A percentile compares a stretch with the other conserved stretches of the same genome.
Conservation (phyloP, 2,329 filamentous ascomycete genomes). For the Coniochaeta prunicola region DNA sequence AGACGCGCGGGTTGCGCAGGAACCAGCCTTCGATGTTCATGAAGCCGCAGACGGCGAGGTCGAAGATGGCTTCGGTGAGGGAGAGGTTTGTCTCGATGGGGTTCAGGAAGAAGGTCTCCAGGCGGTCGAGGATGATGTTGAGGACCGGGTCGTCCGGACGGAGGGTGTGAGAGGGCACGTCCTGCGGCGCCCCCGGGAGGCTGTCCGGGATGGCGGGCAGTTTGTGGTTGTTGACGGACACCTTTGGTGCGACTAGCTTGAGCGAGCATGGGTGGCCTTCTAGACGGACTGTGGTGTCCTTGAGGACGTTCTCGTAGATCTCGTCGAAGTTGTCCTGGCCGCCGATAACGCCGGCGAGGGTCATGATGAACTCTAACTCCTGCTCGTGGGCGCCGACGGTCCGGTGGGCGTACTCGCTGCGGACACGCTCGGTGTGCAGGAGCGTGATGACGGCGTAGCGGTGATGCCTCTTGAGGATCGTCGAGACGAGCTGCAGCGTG, state of each 20-base stretch:
- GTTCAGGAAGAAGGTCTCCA: conserved; percentile 82
- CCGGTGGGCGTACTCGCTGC: conserved; percentile 46
- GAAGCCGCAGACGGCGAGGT: conserved; percentile 76
- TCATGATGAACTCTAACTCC: conserved; percentile 66
- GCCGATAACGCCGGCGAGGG: conserved; percentile 60
- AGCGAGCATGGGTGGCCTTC: conserved; percentile 70
- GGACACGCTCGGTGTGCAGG: conserved; percentile 56
- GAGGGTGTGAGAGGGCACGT: conserved; percentile 54
- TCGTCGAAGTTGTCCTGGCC: conserved; percentile 65
- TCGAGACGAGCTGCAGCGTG: conserved; percentile 78
- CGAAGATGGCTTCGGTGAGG: conserved; percentile 75
- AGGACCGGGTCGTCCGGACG: conserved; percentile 55
- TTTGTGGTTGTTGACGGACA: conserved; percentile 48
- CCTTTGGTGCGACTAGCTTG: conserved; percentile 56
- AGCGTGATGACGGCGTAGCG: conserved; percentile 75
- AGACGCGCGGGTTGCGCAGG: conserved; percentile 61
- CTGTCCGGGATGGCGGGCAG: conserved; percentile 47
- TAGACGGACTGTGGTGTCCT: conserved; percentile 61
- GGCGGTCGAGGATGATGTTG: conserved; percentile 59
- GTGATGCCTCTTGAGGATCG: conserved; percentile 82
- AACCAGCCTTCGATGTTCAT: conserved; percentile 90
- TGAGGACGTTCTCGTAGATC: conserved; percentile 63
- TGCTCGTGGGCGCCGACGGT: conserved; percentile 69
- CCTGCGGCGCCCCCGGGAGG: conserved; percentile 53
- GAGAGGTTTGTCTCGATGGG: conserved; percentile 86